These are phyloP conservation scores for Carallia pectinifolia DNA, from an alignment of 345 rosid species.

Conservation along the genomic window DNA sequence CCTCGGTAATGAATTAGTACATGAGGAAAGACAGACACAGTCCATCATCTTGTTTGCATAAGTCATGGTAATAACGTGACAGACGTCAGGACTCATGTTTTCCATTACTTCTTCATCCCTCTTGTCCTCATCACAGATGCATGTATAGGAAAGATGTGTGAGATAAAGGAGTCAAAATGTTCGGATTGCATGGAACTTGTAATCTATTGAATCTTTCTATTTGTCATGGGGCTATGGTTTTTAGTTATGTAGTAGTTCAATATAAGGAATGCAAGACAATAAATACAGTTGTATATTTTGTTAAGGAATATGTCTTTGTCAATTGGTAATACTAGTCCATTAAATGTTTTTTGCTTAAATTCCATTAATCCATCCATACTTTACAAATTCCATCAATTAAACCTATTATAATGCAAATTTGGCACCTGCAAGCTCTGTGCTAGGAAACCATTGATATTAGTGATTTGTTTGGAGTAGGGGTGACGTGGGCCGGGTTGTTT, in stretches of 20 bases:
- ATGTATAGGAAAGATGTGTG: not conserved
- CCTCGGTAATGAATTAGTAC: slow-evolving; percentile 13
- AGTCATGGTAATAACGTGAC: slow-evolving; percentile 4
- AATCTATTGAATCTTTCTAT: not conserved
- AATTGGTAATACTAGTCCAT: too few relatives aligned
- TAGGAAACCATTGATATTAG: too few relatives aligned
- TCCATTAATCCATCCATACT: too few relatives aligned
- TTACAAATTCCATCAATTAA: too few relatives aligned
- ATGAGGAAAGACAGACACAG: not conserved
- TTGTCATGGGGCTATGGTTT: not conserved
- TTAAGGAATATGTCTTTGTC: too few relatives aligned
- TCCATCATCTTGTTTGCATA: slow-evolving; percentile 5
- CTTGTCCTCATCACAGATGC: not conserved
- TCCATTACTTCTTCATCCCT: not conserved
- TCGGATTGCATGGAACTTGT: slow-evolving; percentile 1
- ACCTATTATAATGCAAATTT: too few relatives aligned
- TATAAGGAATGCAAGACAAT: too few relatives aligned
- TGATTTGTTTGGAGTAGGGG: too few relatives aligned
- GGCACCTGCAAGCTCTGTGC: too few relatives aligned
- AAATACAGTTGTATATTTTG: too few relatives aligned
- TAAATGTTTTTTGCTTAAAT: too few relatives aligned
- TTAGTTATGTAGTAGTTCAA: not conserved
- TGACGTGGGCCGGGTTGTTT: too few relatives aligned
- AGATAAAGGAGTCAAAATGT: not conserved
- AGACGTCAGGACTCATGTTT: not conserved